Base-by-base conservation (phyloP, 192 early-diverging fungal species). In the Coemansia sp. region DNA sequence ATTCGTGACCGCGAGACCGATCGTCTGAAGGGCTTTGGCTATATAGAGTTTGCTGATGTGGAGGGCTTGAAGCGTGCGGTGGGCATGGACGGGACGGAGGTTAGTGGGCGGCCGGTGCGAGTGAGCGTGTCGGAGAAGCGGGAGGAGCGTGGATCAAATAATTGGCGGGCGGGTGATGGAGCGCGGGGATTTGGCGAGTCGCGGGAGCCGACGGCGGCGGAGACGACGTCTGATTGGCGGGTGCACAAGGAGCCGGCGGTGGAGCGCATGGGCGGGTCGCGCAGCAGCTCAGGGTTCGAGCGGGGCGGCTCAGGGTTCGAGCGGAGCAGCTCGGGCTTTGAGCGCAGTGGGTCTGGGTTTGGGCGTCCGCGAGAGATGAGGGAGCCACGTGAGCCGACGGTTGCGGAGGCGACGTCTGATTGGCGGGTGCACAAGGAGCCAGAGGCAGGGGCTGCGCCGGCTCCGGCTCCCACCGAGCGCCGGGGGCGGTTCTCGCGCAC, bases 21-120 rank as follows among this genome's bases (percentile, higher is more conserved):
- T 39, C 87, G 86, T 74, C 87, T 89, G 50, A 94, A 95, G 72
- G 97, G 97, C 35, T 98, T 91, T 69, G 95, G 94, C 21, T 99
- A 98, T 80, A 90, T 94, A 55, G 94, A 97, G 85, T 99, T 99
- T 72, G 87, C 90, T 21, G 87, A 88, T 53, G 59, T 90, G 19
- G 93, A 96, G 21, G 90, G 86, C 37, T 85, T 98, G 63, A 90
- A 85, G 77, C 77, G 64, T 59, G 96, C 94, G 43, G 83, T 97
- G 65, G 86, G 82, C 7, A 59, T 51, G 65, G 73, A 76, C 27
- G 79, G 79, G 12, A 10, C 60, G 69, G 85, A 80, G 54, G 67
- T 94, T 15, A 76, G 82, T 54, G 85, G 88, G 11, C 86, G 96
- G 37, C 55, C 67, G 39, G 84, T 98, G 64, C 88, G 91, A 48